Percentiles rank a stretch among this genome's conserved stretches.
phyloP scores from a whole-genome alignment of 2,329 filamentous ascomycete genomes.

The Penicillium frequentans region DNA sequence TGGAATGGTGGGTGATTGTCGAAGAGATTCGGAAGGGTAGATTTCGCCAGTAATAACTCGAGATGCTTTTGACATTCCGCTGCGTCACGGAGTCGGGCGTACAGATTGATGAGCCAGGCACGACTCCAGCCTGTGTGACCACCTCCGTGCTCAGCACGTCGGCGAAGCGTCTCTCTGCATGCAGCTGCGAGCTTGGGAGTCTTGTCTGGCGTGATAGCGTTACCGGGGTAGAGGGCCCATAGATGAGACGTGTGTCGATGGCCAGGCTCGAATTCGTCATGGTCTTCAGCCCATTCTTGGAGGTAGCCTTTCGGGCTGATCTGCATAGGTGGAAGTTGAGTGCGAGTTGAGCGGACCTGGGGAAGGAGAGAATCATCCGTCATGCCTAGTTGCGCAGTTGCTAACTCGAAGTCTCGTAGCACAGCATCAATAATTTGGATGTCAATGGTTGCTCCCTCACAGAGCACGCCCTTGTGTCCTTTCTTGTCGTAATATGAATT shows the following conservation, averaged over 20 bases:
- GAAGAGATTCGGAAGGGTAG: constrained; percentile 48
- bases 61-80: constrained; percentile 41
- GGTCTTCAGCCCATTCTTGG: constrained; percentile 37
- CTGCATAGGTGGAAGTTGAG: constrained; percentile 23
- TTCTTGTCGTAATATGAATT: constrained; percentile 28
- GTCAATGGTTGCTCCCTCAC: constrained; percentile 50
- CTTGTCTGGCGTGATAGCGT: constrained; percentile 36
- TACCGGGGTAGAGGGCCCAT: constrained; percentile 51
- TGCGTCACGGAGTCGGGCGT: constrained; percentile 47
- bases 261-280: constrained; percentile 46
- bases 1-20: constrained; percentile 51
- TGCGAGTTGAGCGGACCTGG: constrained; percentile 8
- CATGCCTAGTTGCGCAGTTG: constrained; percentile 5
- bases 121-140: constrained; percentile 55
- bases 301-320: constrained; percentile 26
- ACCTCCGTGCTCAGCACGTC: constrained; percentile 41
- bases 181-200: constrained; percentile 34
- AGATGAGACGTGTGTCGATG: constrained; percentile 55
- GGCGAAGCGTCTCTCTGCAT: constrained; percentile 23
- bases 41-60: constrained; percentile 40
- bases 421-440: constrained; percentile 46
- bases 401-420: constrained; percentile 32
- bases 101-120: constrained; percentile 53
- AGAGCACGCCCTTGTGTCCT: constrained; percentile 22
- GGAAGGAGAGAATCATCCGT: constrained; percentile 16